Evolutionary conservation across 768 basidiomycete genomes (phyloP).

Genomic region (Stropharia rugosoannulata): DNA sequence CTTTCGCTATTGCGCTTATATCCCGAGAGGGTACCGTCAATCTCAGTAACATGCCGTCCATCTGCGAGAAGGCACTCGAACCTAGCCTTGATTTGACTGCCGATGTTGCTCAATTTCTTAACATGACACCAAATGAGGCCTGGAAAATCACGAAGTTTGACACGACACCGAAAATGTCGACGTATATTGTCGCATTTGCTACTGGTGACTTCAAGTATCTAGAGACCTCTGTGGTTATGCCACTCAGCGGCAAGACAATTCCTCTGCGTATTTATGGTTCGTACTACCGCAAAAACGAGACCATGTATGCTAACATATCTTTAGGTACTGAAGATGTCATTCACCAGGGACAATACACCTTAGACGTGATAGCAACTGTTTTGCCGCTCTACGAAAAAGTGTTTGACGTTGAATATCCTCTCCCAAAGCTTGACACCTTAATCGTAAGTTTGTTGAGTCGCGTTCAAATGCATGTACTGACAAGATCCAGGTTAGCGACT

Average conservation of each 20-base stretch:
- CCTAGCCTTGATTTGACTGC: conserved; percentile 26
- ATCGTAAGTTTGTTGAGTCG: conserved; percentile 48
- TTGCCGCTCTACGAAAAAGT: conserved; percentile 91
- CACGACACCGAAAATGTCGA: conserved; percentile 85
- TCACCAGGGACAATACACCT: conserved; percentile 79
- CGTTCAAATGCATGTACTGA: not conserved
- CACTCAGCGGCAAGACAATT: conserved; percentile 74
- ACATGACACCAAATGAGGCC: conserved; percentile 35
- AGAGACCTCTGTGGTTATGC: conserved; percentile 75
- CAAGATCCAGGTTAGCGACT: conserved; percentile 64
- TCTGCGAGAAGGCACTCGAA: conserved; percentile 53
- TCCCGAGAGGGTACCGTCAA: conserved; percentile 72
- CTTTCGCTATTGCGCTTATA: conserved; percentile 73
- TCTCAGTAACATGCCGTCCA: conserved; percentile 86
- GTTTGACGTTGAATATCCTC: conserved; percentile 89
- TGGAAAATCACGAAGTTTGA: conserved; percentile 88
- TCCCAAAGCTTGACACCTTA: conserved; percentile 93
- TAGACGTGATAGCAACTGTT: conserved; percentile 81
- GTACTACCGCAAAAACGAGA: conserved; percentile 12
- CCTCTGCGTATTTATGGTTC: conserved; percentile 84
- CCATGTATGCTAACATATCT: conserved; percentile 1
- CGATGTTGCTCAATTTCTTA: conserved; percentile 39
- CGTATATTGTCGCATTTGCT: conserved; percentile 87
- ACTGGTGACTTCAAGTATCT: conserved; percentile 77
- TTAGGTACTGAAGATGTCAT: conserved; percentile 81